Conservation (phyloP, 352 stramenopile genomes). For the Pythium biforme region DNA sequence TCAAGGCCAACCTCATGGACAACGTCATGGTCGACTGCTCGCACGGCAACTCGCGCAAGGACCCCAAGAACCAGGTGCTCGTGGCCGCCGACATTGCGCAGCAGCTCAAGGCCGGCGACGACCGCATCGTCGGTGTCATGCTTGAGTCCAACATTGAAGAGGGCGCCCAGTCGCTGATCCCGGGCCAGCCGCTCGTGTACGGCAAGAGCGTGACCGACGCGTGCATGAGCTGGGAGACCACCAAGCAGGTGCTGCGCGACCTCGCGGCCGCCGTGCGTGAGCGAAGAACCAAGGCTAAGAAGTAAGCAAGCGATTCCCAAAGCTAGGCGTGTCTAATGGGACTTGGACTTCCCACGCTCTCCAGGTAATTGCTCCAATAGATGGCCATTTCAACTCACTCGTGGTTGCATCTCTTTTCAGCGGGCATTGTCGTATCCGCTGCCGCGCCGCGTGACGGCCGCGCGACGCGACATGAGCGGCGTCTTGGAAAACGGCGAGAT, state of each 20-base stretch:
- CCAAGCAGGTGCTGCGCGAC: slow-evolving; percentile 64
- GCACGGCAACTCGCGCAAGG: slow-evolving; percentile 89
- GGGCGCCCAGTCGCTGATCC: slow-evolving; percentile 73
- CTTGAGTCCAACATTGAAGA: slow-evolving; percentile 89
- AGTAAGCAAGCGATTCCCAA: slow-evolving; percentile 20
- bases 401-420: slow-evolving; percentile 13
- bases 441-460: slow-evolving; percentile 32
- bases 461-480: slow-evolving; percentile 50
- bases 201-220: slow-evolving; percentile 90
- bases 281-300: slow-evolving; percentile 55
- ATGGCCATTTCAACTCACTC: background rate
- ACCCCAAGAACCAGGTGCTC: slow-evolving; percentile 84
- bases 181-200: slow-evolving; percentile 78
- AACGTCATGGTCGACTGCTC: slow-evolving; percentile 92
- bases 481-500: slow-evolving; percentile 75
- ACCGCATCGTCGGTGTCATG: slow-evolving; percentile 86
- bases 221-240: slow-evolving; percentile 87
- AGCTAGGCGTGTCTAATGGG: background rate
- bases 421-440: slow-evolving; percentile 63
- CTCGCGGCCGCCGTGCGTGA: slow-evolving; percentile 77
- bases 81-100: slow-evolving; percentile 69
- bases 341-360: too few species aligned
- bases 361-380: background rate
- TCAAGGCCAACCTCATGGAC: slow-evolving; percentile 78
- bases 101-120: slow-evolving; percentile 72